phyloP scores from a whole-genome alignment of 163 green algal genomes.

The Chloromonas sp. region DNA sequence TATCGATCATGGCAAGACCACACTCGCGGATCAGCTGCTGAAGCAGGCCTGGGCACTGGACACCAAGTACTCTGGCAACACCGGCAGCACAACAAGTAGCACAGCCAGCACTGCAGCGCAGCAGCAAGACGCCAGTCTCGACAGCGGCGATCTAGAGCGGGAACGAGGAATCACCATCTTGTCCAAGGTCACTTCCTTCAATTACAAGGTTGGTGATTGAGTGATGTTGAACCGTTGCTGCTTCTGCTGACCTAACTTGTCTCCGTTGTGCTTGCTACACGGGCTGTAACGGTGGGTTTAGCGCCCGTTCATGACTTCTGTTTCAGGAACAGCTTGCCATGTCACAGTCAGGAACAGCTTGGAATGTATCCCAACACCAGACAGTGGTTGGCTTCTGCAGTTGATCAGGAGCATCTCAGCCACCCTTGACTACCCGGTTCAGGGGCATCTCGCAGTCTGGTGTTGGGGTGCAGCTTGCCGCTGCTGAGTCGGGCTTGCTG shows the following conservation, averaged over 20 bases:
- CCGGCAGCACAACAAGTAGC: neutral
- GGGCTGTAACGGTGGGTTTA: too few relatives aligned
- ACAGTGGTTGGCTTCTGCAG: too few relatives aligned
- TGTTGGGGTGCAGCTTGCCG: too few relatives aligned
- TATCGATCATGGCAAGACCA: slow-evolving; percentile 68
- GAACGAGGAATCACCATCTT: slow-evolving; percentile 85
- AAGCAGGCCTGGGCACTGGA: slow-evolving; percentile 1
- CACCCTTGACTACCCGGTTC: too few relatives aligned
- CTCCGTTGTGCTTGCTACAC: too few relatives aligned
- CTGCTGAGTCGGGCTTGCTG: too few relatives aligned
- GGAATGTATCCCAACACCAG: neutral
- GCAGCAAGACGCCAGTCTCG: slow-evolving; percentile 59
- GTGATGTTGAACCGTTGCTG: too few relatives aligned
- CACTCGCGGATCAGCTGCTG: slow-evolving; percentile 80
- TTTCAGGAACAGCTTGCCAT: too few relatives aligned
- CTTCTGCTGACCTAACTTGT: too few relatives aligned
- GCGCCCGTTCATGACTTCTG: too few relatives aligned
- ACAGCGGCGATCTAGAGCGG: slow-evolving; percentile 67
- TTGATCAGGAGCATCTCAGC: too few relatives aligned
- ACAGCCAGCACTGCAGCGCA: slow-evolving; percentile 3
- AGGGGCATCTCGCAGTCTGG: too few relatives aligned
- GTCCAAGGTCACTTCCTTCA: slow-evolving; percentile 59
- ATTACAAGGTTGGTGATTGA: slow-evolving; percentile 31
- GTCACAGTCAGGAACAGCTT: neutral
- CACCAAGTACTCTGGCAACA: slow-evolving; percentile 23